Evolutionary conservation across 2,329 filamentous ascomycete genomes (phyloP), one percentile per base, ranked within the genome.

Genomic region (Trichocomaceae sp.): DNA sequence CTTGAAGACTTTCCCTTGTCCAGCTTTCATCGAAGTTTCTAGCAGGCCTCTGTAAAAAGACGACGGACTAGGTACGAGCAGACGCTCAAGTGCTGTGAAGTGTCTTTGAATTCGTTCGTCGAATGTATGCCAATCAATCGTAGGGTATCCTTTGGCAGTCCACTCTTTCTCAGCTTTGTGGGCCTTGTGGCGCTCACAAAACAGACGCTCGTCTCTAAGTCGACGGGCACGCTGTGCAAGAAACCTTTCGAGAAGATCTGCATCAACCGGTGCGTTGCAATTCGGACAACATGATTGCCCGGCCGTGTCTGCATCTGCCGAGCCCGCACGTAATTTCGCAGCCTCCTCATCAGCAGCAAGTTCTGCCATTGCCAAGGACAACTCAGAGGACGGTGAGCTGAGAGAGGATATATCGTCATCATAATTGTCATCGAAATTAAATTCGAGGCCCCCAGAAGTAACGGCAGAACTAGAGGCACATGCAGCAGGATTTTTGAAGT

Each of bases 61-160:
- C 0, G 68, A 56, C 37, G 55, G 65, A 20, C 62, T 64, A 0
- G 65, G 80, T 29, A 81, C 73, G 26, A 95, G 73, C 23, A 95
- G 75, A 13, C 68, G 69, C 57, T 80, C 73, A 1, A 95, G 69
- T 39, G 77, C 73, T 0, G 67, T 61, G 57, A 82, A 77, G 66
- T 89, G 80, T 5, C 69, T 64, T 3, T 72, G 66, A 29, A 91
- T 79, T 6, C 88, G 82, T 3, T 65, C 58, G 17, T 83, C 77
- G 22, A 95, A 75, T 0, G 60, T 64, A 1, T 72, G 67, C 88
- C 89, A 95, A 56, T 88, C 72, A 50, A 95, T 86, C 0, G 72
- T 67, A 0, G 90, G 90, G 66, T 92, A 93, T 0, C 80, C 78
- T 44, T 75, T 79, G 13, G 75, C 66, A 9, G 61, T 56, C 75